Percentiles rank a stretch among this genome's conserved stretches.
Evolutionary conservation across 164 flowering plant species (phyloP).

Genomic region (Houttuynia cordata): DNA sequence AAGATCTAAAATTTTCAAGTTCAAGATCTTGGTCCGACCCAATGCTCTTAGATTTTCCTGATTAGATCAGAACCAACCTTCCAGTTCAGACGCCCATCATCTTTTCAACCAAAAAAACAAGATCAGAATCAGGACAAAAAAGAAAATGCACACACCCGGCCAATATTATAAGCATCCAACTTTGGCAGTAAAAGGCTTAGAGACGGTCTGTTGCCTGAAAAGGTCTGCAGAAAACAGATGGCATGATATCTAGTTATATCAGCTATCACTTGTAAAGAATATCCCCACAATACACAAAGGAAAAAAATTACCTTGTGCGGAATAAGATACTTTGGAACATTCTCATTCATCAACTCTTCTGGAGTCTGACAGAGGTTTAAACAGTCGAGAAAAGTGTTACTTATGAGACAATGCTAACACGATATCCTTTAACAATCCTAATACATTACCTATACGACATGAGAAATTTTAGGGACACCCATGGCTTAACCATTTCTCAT

Average conservation of each 20-base stretch:
- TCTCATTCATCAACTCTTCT: constrained; percentile 73
- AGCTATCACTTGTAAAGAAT: constrained; percentile 3
- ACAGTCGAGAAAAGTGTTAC: not conserved
- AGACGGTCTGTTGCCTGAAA: constrained; percentile 92
- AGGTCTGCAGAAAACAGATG: constrained; percentile 48
- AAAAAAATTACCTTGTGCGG: constrained; percentile 2
- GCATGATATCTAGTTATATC: not conserved
- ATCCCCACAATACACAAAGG: not conserved
- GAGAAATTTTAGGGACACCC: not conserved
- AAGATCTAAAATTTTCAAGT: not conserved
- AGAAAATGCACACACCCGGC: constrained; percentile 64
- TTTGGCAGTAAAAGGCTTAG: constrained; percentile 83
- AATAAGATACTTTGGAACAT: constrained; percentile 65
- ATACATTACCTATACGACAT: not conserved
- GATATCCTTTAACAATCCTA: not conserved
- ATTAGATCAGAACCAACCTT: no score
- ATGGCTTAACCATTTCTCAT: no score
- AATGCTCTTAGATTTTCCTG: no score
- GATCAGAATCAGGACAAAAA: not conserved
- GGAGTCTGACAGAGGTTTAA: constrained; percentile 38
- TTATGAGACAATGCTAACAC: not conserved
- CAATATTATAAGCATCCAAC: constrained; percentile 75
- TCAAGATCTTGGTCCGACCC: no score
- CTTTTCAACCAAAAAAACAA: not conserved
- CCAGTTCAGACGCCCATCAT: not conserved